phyloP scores from a whole-genome alignment of 2,329 filamentous ascomycete species.

The Aspergillus persii region DNA sequence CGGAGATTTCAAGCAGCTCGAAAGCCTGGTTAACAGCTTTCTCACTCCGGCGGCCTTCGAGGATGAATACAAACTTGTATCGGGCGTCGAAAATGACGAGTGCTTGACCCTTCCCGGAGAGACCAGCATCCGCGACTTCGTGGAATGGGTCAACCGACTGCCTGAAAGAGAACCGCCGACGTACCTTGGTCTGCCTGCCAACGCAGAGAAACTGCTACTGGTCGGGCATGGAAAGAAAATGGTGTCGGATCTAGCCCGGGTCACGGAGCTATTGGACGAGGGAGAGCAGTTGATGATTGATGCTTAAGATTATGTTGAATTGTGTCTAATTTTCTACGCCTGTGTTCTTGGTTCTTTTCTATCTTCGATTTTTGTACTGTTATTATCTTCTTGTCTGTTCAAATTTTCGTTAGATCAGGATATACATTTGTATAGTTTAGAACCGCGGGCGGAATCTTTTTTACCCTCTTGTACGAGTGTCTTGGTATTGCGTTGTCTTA shows the following conservation, averaged over 20 bases:
- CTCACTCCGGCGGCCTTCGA: conserved; percentile 89
- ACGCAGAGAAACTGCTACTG: conserved; percentile 92
- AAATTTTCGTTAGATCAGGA: not conserved
- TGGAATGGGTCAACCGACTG: conserved; percentile 83
- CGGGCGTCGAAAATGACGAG: conserved; percentile 58
- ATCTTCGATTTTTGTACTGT: conserved; percentile 12
- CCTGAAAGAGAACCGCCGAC: conserved; percentile 96
- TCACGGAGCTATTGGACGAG: conserved; percentile 87
- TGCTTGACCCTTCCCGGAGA: conserved; percentile 73
- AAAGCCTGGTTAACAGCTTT: conserved; percentile 70
- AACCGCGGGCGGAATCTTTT: conserved; percentile 5
- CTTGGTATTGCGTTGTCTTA: not conserved
- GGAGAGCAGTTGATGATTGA: conserved; percentile 86
- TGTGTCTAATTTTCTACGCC: conserved; percentile 5
- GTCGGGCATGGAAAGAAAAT: conserved; percentile 83
- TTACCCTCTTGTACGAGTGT: conserved; percentile 6
- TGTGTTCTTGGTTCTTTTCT: conserved; percentile 9
- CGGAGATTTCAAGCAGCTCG: conserved; percentile 73
- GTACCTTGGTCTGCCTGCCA: conserved; percentile 87
- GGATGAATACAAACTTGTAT: conserved; percentile 83
- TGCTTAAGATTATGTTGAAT: conserved; percentile 25
- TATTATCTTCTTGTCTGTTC: conserved; percentile 7
- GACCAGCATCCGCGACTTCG: conserved; percentile 81
- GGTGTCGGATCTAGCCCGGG: conserved; percentile 78
- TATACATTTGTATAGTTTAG: not conserved